Conservation (phyloP, 2,329 filamentous ascomycete species). For the Tothia fuscella region DNA sequence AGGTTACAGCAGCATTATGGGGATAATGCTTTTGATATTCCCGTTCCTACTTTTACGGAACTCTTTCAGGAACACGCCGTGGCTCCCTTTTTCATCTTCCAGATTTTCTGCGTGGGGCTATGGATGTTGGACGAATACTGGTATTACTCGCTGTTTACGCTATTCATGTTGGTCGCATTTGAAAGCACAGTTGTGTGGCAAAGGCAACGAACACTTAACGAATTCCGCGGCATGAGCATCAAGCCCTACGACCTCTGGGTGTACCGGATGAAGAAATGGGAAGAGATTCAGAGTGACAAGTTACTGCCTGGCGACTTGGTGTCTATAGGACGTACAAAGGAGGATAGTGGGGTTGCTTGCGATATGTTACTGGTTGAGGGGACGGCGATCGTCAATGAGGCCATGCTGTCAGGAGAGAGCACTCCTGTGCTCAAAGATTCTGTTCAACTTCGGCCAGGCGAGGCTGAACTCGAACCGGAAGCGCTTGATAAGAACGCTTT, state of each 20-base stretch:
- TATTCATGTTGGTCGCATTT: slow-evolving; percentile 96
- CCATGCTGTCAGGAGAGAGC: slow-evolving; percentile 97
- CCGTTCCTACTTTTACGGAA: slow-evolving; percentile 88
- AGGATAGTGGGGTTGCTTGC: slow-evolving; percentile 92
- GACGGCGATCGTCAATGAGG: slow-evolving; percentile 95
- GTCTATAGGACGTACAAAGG: slow-evolving; percentile 86
- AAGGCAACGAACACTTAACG: slow-evolving; percentile 83
- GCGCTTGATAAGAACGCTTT: slow-evolving; percentile 95
- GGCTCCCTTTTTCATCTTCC: slow-evolving; percentile 97
- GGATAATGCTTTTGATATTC: slow-evolving; percentile 92
- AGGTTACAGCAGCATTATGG: slow-evolving; percentile 87
- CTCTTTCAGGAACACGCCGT: slow-evolving; percentile 98
- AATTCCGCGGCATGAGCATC: slow-evolving; percentile 99
- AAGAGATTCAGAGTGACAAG: slow-evolving; percentile 77
- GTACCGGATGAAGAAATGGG: slow-evolving; percentile 78
- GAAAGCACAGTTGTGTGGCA: slow-evolving; percentile 99
- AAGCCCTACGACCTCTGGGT: slow-evolving; percentile 95
- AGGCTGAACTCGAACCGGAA: slow-evolving; percentile 72
- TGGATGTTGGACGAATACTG: slow-evolving; percentile 99
- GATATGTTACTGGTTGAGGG: slow-evolving; percentile 95
- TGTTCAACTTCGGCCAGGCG: slow-evolving; percentile 72
- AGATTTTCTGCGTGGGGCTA: slow-evolving; percentile 93
- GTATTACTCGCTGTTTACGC: slow-evolving; percentile 98
- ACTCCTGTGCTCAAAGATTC: slow-evolving; percentile 96
- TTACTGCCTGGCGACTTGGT: slow-evolving; percentile 88